These are phyloP conservation scores for Barbarea vulgaris DNA, from an alignment of 345 rosid genomes.

Conservation along the genomic window DNA sequence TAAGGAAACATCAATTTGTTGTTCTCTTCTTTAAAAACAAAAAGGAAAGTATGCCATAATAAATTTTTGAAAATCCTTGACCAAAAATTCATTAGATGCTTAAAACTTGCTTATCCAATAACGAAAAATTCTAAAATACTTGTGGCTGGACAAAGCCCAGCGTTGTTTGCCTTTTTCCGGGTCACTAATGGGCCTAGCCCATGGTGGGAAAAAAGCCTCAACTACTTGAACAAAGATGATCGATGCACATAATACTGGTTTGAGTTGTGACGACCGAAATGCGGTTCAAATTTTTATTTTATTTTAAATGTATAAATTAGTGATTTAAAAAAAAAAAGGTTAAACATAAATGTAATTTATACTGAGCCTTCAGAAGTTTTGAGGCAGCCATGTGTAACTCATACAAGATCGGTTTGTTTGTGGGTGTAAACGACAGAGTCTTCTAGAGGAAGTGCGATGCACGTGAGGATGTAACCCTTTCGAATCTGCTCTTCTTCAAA, in stretches of 20 bases:
- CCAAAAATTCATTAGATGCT: background rate
- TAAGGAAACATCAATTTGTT: background rate
- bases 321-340: background rate
- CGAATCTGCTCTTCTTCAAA: constrained; percentile 20
- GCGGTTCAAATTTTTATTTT: too few species aligned
- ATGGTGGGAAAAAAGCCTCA: background rate
- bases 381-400: background rate
- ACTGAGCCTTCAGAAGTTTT: background rate
- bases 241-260: too few species aligned
- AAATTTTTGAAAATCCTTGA: background rate
- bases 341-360: background rate
- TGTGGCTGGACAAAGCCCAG: background rate
- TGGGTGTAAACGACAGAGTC: constrained; percentile 25
- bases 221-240: background rate
- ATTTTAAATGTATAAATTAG: background rate
- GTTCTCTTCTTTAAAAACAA: background rate
- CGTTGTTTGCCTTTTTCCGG: background rate
- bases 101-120: background rate
- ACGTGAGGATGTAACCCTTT: constrained; percentile 27
- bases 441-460: constrained; percentile 9
- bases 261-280: background rate
- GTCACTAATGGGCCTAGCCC: background rate
- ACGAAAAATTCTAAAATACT: background rate
- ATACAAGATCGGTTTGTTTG: constrained; percentile 23
- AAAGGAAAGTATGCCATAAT: background rate